Evolutionary conservation across 116 monocot species (phyloP).

Genomic region (Cymodocea nodosa): DNA sequence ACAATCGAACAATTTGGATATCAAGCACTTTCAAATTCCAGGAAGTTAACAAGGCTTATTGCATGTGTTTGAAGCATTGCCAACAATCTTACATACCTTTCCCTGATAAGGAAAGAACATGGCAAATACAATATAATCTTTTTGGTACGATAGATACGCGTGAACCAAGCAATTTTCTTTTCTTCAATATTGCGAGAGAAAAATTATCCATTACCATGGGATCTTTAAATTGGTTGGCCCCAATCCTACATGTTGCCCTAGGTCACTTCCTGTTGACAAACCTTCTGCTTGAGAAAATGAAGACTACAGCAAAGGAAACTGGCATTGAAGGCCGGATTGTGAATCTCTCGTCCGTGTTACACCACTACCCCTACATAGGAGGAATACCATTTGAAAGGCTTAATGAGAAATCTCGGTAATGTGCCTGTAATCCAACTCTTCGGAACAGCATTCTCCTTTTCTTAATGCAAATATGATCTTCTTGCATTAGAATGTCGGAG

Average conservation of each 20-base stretch:
- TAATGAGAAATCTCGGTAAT: slow-evolving; percentile 45
- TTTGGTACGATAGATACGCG: not conserved
- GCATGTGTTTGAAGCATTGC: too few relatives aligned
- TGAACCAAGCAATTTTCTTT: not conserved
- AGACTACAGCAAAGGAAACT: slow-evolving; percentile 51
- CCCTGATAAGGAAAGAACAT: too few relatives aligned
- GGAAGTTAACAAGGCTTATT: too few relatives aligned
- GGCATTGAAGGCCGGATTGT: slow-evolving; percentile 82
- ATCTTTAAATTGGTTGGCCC: not conserved
- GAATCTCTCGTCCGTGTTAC: slow-evolving; percentile 80
- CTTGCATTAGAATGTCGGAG: too few relatives aligned
- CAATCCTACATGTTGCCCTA: slow-evolving; percentile 8
- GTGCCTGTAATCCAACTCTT: not conserved
- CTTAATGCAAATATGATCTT: not conserved
- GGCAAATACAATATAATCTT: too few relatives aligned
- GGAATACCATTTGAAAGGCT: slow-evolving; percentile 67
- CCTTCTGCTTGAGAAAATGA: slow-evolving; percentile 90
- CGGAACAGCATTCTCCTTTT: not conserved
- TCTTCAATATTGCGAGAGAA: too few relatives aligned
- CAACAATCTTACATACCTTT: too few relatives aligned
- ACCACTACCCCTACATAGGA: slow-evolving; percentile 45
- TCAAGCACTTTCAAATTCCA: too few relatives aligned
- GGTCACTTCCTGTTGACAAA: slow-evolving; percentile 92
- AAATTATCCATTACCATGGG: too few relatives aligned
- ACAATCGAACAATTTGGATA: not conserved